A percentile compares a stretch with the other conserved stretches of the same genome.
Evolutionary conservation across 2,329 filamentous ascomycete species (phyloP).

Genomic region (Talaromyces albobiverticillius): DNA sequence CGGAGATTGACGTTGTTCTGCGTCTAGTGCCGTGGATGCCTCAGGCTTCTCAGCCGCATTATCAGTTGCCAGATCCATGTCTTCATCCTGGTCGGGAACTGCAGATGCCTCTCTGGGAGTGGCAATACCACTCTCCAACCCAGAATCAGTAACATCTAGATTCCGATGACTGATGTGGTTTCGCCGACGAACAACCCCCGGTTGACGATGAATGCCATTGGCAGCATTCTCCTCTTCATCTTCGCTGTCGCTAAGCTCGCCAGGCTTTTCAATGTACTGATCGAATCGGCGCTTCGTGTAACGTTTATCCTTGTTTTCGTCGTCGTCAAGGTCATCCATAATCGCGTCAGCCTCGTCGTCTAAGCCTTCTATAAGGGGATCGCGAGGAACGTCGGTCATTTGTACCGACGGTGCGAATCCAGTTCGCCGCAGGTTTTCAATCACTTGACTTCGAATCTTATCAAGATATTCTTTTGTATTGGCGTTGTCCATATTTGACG

Average conservation of each 20-base stretch:
- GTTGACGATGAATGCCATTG: constrained; percentile 67
- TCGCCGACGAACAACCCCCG: constrained; percentile 46
- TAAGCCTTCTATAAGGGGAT: constrained; percentile 53
- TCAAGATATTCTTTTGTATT: constrained; percentile 67
- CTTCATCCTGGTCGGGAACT: constrained; percentile 44
- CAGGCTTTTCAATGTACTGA: constrained; percentile 69
- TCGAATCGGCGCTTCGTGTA: constrained; percentile 82
- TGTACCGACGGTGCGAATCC: constrained; percentile 62
- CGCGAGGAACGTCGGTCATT: constrained; percentile 61
- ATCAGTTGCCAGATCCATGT: constrained; percentile 36
- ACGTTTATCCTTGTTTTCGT: constrained; percentile 79
- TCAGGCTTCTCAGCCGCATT: constrained; percentile 41
- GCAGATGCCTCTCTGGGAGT: constrained; percentile 45
- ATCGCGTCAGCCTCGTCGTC: constrained; percentile 65
- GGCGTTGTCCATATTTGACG: constrained; percentile 71
- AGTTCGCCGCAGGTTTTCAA: constrained; percentile 65
- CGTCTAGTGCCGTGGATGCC: constrained; percentile 31
- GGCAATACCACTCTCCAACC: constrained; percentile 51
- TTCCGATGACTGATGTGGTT: constrained; percentile 64
- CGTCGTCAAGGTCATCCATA: constrained; percentile 72
- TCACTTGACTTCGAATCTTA: constrained; percentile 64
- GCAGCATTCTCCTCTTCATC: constrained; percentile 72
- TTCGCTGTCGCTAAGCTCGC: constrained; percentile 83
- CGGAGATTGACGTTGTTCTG: constrained; percentile 23
- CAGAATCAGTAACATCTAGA: constrained; percentile 53